Percentiles rank a stretch among this genome's conserved stretches.
phyloP scores from a whole-genome alignment of 176 grass and related monocot genomes.

The Otatea glauca region DNA sequence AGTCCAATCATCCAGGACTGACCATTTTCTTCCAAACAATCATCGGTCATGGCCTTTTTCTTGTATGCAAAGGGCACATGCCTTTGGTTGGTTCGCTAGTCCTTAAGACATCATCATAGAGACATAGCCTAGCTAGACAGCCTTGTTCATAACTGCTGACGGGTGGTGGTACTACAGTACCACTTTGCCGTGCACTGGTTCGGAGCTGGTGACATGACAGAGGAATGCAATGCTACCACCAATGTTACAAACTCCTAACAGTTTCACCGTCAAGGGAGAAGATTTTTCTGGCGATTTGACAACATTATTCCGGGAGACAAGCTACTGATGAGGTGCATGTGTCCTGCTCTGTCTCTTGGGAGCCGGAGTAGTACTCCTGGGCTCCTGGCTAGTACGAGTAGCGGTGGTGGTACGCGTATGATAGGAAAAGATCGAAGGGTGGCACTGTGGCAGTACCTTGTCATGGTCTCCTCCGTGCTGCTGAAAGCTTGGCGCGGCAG shows the following conservation, averaged over 20 bases:
- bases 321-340: conserved; percentile 12
- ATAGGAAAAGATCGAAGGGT: conserved; percentile 45
- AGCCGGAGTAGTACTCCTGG: neutral
- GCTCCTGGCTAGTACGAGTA: neutral
- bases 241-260: conserved; percentile 7
- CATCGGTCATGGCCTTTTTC: neutral
- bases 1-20: conserved; percentile 26
- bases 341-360: conserved; percentile 4
- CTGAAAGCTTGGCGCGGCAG: conserved; percentile 54
- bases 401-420: neutral
- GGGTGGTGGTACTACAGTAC: neutral
- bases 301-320: conserved; percentile 52
- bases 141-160: neutral
- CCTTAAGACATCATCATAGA: conserved; percentile 17
- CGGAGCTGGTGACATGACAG: conserved; percentile 24
- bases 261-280: conserved; percentile 1
- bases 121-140: conserved; percentile 14
- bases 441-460: conserved; percentile 52
- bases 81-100: conserved; percentile 13
- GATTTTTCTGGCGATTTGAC: conserved; percentile 46
- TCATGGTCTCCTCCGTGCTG: conserved; percentile 54
- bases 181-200: neutral
- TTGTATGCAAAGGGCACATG: conserved; percentile 7
- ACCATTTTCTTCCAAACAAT: neutral
- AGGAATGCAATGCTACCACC: conserved; percentile 35